These are phyloP conservation scores for Hirsutella thompsonii DNA, from an alignment of 2,329 filamentous ascomycete species.

Conservation along the genomic window DNA sequence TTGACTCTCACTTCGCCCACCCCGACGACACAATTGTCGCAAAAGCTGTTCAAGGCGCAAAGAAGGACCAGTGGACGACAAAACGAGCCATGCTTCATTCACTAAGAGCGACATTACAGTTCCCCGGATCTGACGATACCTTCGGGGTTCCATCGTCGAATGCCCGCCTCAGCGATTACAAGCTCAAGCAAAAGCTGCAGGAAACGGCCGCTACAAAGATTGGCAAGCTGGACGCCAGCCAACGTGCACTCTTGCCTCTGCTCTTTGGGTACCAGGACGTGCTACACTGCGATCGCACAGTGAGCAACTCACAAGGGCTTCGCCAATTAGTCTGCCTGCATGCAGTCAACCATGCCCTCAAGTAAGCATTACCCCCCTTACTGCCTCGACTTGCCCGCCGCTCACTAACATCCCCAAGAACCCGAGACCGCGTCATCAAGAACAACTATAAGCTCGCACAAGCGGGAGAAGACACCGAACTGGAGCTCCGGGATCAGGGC, in stretches of 20 bases:
- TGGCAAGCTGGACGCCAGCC: constrained; percentile 44
- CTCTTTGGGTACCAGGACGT: constrained; percentile 77
- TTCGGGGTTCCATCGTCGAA: constrained; percentile 19
- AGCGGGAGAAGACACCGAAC: constrained; percentile 47
- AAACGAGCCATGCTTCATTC: constrained; percentile 32
- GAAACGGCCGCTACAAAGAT: constrained; percentile 40
- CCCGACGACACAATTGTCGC: constrained; percentile 49
- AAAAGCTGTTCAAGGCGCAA: constrained; percentile 35
- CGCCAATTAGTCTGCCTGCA: constrained; percentile 69
- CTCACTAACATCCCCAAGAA: constrained; percentile 30
- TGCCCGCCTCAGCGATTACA: constrained; percentile 30
- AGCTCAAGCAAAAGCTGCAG: constrained; percentile 59
- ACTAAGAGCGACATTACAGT: constrained; percentile 32
- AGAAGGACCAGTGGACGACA: constrained; percentile 37
- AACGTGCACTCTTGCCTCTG: constrained; percentile 54
- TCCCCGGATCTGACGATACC: constrained; percentile 26
- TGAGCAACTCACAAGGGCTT: constrained; percentile 54
- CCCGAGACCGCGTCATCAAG: constrained; percentile 81
- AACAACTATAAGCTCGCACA: constrained; percentile 72
- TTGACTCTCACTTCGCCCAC: constrained; percentile 65
- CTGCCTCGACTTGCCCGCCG: not conserved
- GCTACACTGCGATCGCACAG: constrained; percentile 59
- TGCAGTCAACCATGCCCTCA: constrained; percentile 82
- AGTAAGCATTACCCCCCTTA: constrained; percentile 33
- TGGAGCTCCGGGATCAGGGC: constrained; percentile 81